Evolutionary conservation across 208 protist species (phyloP).

Genomic region (Trypanosoma boissoni): DNA sequence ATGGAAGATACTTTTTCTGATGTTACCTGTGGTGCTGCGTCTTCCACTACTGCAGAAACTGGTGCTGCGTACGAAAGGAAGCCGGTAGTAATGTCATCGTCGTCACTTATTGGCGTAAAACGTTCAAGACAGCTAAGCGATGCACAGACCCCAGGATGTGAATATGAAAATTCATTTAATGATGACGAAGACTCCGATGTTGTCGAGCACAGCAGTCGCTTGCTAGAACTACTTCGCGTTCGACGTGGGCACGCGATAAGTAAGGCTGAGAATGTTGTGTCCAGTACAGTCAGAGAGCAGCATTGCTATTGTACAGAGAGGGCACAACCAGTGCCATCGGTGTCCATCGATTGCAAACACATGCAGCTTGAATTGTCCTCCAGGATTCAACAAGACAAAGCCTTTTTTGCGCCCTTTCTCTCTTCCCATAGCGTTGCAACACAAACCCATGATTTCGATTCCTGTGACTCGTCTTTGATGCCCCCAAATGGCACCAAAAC

Average conservation of each 20-base stretch:
- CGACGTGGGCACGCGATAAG: background rate
- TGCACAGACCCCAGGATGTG: background rate
- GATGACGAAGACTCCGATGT: slow-evolving; percentile 17
- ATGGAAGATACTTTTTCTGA: background rate
- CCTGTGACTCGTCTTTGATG: slow-evolving; percentile 3
- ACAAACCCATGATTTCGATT: slow-evolving; percentile 5
- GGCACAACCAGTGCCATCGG: no score
- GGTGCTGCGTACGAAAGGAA: slow-evolving; percentile 11
- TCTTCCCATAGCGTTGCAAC: background rate
- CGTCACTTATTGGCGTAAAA: slow-evolving; percentile 14
- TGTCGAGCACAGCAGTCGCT: slow-evolving; percentile 25
- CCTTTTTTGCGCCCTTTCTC: background rate
- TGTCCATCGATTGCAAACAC: no score
- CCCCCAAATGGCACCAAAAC: slow-evolving; percentile 3
- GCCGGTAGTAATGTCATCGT: background rate
- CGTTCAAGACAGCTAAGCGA: background rate
- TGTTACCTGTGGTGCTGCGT: background rate
- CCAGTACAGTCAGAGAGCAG: no score
- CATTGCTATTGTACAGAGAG: no score
- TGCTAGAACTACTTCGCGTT: slow-evolving; percentile 22
- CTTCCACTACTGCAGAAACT: background rate
- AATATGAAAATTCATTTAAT: background rate
- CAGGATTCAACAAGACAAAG: background rate
- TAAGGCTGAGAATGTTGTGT: slow-evolving; percentile 1
- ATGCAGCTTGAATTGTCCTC: background rate